Evolutionary conservation across 2,329 filamentous ascomycete genomes (phyloP).

Genomic region (Pseudogymnoascus sp.): DNA sequence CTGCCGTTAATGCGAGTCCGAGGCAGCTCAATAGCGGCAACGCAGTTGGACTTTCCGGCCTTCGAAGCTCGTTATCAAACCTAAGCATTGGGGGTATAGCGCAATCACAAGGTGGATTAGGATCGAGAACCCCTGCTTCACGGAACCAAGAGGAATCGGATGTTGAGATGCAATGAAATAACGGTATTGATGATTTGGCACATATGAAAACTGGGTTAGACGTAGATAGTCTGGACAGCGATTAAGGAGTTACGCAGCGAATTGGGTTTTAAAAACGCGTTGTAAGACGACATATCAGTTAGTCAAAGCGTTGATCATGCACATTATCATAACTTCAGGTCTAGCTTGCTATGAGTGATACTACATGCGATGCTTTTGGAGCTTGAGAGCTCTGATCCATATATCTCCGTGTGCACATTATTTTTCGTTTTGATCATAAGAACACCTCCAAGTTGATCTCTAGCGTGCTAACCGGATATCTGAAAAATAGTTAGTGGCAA

Average conservation of each 20-base stretch:
- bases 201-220: neutral
- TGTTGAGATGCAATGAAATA: conserved; percentile 41
- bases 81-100: conserved; percentile 34
- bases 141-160: conserved; percentile 33
- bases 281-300: neutral
- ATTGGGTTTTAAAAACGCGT: neutral
- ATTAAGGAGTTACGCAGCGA: neutral
- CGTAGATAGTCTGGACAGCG: conserved; percentile 2
- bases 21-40: conserved; percentile 26
- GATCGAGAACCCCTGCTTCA: conserved; percentile 22
- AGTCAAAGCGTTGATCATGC: conserved; percentile 2
- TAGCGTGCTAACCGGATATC: conserved; percentile 85
- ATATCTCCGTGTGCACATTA: conserved; percentile 6
- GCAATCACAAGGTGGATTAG: conserved; percentile 19
- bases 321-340: conserved; percentile 4
- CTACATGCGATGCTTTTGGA: conserved; percentile 9
- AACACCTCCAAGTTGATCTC: conserved; percentile 95
- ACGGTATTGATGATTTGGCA: conserved; percentile 13
- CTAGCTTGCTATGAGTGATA: conserved; percentile 8
- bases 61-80: conserved; percentile 40
- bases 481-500: conserved; percentile 30
- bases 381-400: conserved; percentile 7
- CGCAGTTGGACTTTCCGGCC: conserved; percentile 32
- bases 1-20: conserved; percentile 12
- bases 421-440: conserved; percentile 44